Evolutionary conservation across 148 eudicot genomes (phyloP), one percentile per base, ranked within the genome.

Genomic region (Fagopyrum esculentum): DNA sequence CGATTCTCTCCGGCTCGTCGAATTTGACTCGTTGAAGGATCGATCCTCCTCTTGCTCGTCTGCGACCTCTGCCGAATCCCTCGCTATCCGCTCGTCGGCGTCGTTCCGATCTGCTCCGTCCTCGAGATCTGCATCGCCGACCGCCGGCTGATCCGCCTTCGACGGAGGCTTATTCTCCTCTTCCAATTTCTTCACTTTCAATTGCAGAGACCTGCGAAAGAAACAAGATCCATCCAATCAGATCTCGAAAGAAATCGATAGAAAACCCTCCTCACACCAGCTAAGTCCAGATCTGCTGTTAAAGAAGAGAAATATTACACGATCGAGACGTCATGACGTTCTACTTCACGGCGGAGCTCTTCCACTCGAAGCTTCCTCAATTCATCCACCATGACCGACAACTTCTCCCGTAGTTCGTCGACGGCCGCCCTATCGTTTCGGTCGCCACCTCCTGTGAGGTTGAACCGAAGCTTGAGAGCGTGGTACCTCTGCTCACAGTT

Each of bases 271-370:
- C 3, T 35, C 1, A 40, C 71, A 4, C 4, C 40, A 43, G 9
- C 19, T 6, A 35, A 55, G 9, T 22, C 9, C 35, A 16, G 48
- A 60, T 44, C 61, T 26, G 19, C 6, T 56, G 9, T 35, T 1
- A 19, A 5, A 6, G 7, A 63, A 17, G 26, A 44, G 48, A 68
- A 71, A 56, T 3, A 35, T 77, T 88, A 90, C 96, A 84, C 82
- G 80, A 90, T 90, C 48, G 91, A 90, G 13, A 84, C 81, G 81
- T 90, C 95, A 83, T 80, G 81, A 16, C 84, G 90, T 30, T 86
- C 79, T 6, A 90, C 75, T 16, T 85, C 85, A 7, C 86, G 77
- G 17, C 69, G 81, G 26, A 90, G 92, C 56, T 90, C 90, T 6
- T 81, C 86, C 26, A 90, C 87, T 7, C 95, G 83, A 45, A 82